phyloP scores from a whole-genome alignment of 2,329 filamentous ascomycete species.

The Colletotrichum nymphaeae region DNA sequence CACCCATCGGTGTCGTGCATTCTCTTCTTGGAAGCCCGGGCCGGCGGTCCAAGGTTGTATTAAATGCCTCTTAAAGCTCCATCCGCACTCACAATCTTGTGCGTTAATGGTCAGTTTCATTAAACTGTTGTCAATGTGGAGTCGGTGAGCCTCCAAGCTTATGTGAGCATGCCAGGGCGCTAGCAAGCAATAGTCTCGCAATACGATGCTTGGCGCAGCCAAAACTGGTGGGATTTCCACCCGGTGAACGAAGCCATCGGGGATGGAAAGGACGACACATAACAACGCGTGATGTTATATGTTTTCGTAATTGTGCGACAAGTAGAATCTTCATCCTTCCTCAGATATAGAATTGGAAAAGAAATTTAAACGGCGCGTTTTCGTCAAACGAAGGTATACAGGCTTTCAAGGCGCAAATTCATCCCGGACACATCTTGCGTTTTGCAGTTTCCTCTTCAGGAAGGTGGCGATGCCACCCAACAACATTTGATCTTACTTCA shows the following conservation, averaged over 20 bases:
- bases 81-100: not conserved
- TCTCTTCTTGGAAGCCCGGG: not conserved
- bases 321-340: not conserved
- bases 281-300: not conserved
- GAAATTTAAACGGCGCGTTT: not conserved
- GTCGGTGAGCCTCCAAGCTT: constrained; percentile 7
- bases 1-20: not conserved
- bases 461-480: not conserved
- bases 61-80: not conserved
- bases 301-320: constrained; percentile 6
- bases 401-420: not conserved
- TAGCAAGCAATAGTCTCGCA: constrained; percentile 12
- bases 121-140: not conserved
- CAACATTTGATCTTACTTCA: not conserved
- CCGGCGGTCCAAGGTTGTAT: not conserved
- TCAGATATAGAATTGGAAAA: not conserved
- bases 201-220: constrained; percentile 21
- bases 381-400: not conserved
- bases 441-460: not conserved
- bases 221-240: not conserved
- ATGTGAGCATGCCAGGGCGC: constrained; percentile 28
- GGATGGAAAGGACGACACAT: not conserved
- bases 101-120: not conserved
- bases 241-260: not conserved
- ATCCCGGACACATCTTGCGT: not conserved